phyloP scores from a whole-genome alignment of 257 asterid species.

The Oldenlandia corymbosa region DNA sequence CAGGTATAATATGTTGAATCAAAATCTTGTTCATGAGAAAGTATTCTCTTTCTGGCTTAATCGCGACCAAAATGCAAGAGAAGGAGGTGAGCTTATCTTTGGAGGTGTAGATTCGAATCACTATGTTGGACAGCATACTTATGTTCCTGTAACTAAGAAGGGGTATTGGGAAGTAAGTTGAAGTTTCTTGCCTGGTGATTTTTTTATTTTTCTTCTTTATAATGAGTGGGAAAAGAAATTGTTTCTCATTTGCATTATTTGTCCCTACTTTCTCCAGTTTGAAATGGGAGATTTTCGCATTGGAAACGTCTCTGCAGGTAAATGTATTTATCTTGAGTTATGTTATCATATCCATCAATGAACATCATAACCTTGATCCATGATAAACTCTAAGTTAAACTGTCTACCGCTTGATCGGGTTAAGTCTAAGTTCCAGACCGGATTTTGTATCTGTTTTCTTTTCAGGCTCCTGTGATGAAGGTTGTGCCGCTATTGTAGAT shows the following conservation, averaged over 20 bases:
- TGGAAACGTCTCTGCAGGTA: slow-evolving; percentile 77
- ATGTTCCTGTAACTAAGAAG: slow-evolving; percentile 67
- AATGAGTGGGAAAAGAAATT: neutral
- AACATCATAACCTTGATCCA: neutral
- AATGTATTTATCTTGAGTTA: slow-evolving; percentile 5
- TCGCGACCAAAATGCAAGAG: slow-evolving; percentile 59
- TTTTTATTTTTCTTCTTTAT: neutral
- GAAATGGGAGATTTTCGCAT: slow-evolving; percentile 69
- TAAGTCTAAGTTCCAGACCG: neutral
- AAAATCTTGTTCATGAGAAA: slow-evolving; percentile 66
- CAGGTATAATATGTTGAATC: slow-evolving; percentile 83
- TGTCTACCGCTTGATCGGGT: neutral
- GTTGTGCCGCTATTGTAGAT: slow-evolving; percentile 95
- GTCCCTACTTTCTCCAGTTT: slow-evolving; percentile 37
- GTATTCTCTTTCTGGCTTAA: slow-evolving; percentile 86
- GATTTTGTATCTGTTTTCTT: slow-evolving; percentile 1
- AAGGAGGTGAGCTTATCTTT: slow-evolving; percentile 83
- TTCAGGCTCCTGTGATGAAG: slow-evolving; percentile 72
- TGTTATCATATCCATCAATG: neutral
- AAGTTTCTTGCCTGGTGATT: neutral
- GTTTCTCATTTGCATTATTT: neutral
- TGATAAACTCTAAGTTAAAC: neutral
- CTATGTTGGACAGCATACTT: slow-evolving; percentile 66
- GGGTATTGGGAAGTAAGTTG: slow-evolving; percentile 89
- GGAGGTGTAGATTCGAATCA: slow-evolving; percentile 80